Base-by-base conservation (phyloP, 2,329 filamentous ascomycete species). In the Dendryphion nanum region DNA sequence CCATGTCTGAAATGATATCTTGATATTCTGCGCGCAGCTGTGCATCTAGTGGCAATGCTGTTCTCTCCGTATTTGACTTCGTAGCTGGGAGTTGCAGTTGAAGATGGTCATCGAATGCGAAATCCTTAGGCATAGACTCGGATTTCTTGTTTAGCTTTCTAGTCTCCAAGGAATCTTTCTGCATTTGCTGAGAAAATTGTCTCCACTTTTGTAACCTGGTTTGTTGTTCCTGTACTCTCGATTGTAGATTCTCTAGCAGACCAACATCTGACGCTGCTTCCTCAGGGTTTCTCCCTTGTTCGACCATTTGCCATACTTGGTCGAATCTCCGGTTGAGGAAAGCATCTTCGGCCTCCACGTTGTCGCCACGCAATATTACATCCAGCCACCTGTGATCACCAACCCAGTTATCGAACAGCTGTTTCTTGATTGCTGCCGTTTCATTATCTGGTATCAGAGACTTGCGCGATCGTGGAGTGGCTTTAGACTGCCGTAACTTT, bases 301-400 rank as follows among this genome's bases (percentile, higher is more conserved):
- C 78, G 3, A 88, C 78, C 30, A 78, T 74, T 5, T 74, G 67
- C 86, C 86, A 94, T 1, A 93, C 78, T 6, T 79, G 72, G 19
- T 86, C 78, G 46, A 90, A 93, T 0, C 79, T 72, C 23, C 75
- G 75, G 2, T 76, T 75, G 12, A 95, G 61, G n/a, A 93, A 69
- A 0, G 73, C 76, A 43, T 86, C 84, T 20, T 72, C 76, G 18
- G 70, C 70, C 2, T 72, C 66, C 6, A 70, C 70, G 15, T 72
- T 70, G 31, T 87, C 83, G 2, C 86, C 86, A 35, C 83, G 74
- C 0, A 93, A 61, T 15, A 95, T 68, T 2, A 79, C 73, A 33
- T 87, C 77, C 51, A 87, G 76, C 83, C 89, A 91, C 39, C 79
- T 76, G 42, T 83, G 78, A 53, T 83, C 81, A 2, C 88, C 89